These are phyloP conservation scores for Geum urbanum DNA, from an alignment of 306 rosid species.

Conservation along the genomic window DNA sequence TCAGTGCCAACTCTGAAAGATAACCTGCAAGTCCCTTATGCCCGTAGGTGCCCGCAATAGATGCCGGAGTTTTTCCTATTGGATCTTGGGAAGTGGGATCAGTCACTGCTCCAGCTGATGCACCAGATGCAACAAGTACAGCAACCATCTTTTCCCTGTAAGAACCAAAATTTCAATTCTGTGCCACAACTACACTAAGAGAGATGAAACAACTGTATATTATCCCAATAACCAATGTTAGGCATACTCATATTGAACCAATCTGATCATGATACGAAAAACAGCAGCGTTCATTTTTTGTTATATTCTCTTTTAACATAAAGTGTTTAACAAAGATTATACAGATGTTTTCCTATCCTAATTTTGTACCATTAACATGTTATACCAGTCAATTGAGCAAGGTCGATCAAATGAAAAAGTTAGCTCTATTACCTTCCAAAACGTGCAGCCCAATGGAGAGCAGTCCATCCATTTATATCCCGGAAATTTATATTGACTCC, in stretches of 20 bases:
- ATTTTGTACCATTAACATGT: not conserved
- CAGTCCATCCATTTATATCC: slow-evolving; percentile 90
- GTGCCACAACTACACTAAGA: not conserved
- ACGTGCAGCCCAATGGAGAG: slow-evolving; percentile 95
- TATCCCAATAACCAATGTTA: not conserved
- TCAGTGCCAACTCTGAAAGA: slow-evolving; percentile 78
- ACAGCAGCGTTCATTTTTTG: not conserved
- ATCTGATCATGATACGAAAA: not conserved
- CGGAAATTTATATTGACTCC: slow-evolving; percentile 89
- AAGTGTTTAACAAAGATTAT: not conserved
- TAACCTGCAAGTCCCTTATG: slow-evolving; percentile 97
- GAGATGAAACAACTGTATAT: not conserved
- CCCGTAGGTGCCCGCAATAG: slow-evolving; percentile 65
- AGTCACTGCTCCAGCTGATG: slow-evolving; percentile 95
- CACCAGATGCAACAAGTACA: slow-evolving; percentile 79
- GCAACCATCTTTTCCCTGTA: slow-evolving; percentile 90
- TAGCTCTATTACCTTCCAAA: slow-evolving; percentile 72
- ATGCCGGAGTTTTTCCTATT: slow-evolving; percentile 74
- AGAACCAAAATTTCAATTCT: slow-evolving; percentile 11
- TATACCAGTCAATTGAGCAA: not conserved
- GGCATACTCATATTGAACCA: not conserved
- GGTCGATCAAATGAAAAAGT: not conserved
- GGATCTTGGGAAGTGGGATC: slow-evolving; percentile 77
- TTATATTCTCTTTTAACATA: not conserved
- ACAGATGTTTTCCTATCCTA: not conserved